Conservation (phyloP, 1,284 basidiomycete genomes). For the Marasmius fiardii region DNA sequence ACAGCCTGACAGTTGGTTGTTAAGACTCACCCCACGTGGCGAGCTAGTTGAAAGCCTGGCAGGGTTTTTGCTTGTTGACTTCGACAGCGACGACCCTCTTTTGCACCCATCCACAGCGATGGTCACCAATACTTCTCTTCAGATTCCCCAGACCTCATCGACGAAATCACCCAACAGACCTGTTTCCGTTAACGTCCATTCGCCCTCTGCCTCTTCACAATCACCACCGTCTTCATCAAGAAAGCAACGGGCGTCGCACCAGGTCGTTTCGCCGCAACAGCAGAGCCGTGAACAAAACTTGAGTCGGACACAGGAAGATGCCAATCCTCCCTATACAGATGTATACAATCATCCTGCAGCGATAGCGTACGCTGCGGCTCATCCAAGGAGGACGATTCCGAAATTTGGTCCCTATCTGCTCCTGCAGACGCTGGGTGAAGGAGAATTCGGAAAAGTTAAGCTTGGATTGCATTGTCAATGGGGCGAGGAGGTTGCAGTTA, state of each 20-base stretch:
- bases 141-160: not conserved
- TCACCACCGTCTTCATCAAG: constrained; percentile 32
- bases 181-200: constrained; percentile 43
- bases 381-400: constrained; percentile 83
- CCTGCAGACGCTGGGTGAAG: constrained; percentile 93
- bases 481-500: constrained; percentile 99
- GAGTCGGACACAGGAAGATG: not conserved
- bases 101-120: constrained; percentile 15
- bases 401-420: constrained; percentile 96
- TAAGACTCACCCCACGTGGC: not conserved
- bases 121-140: constrained; percentile 16
- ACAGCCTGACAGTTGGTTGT: not conserved
- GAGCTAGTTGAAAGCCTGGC: not conserved
- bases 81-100: not conserved
- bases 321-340: constrained; percentile 51
- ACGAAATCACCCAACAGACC: constrained; percentile 20
- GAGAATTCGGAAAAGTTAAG: constrained; percentile 99
- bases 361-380: constrained; percentile 78
- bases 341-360: constrained; percentile 86
- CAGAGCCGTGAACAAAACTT: constrained; percentile 10
- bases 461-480: constrained; percentile 92
- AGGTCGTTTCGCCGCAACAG: constrained; percentile 39
- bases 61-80: not conserved
- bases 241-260: constrained; percentile 50
- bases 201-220: constrained; percentile 32